These are phyloP conservation scores for Lichtheimia corymbifera DNA, from an alignment of 371 early-diverging fungal genomes.

Conservation along the genomic window DNA sequence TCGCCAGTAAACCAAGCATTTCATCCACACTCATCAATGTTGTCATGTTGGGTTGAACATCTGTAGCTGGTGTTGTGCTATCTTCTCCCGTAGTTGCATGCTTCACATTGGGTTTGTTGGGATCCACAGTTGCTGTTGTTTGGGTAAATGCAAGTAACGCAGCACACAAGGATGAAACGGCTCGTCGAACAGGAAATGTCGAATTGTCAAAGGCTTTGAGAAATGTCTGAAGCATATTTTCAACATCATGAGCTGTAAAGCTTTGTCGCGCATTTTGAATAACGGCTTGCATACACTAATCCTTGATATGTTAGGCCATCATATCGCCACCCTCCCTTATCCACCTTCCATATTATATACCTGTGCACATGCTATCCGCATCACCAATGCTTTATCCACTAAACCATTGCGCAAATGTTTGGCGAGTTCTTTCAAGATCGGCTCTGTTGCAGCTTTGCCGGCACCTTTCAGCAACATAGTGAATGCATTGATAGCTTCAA, in stretches of 20 bases:
- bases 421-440: slow-evolving; percentile 71
- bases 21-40: slow-evolving; percentile 65
- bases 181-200: slow-evolving; percentile 65
- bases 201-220: slow-evolving; percentile 73
- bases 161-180: slow-evolving; percentile 65
- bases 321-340: not conserved
- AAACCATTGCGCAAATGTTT: slow-evolving; percentile 71
- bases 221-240: slow-evolving; percentile 54
- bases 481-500: slow-evolving; percentile 75
- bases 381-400: slow-evolving; percentile 72
- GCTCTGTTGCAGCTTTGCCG: slow-evolving; percentile 76
- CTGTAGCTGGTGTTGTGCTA: slow-evolving; percentile 3
- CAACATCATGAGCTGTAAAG: slow-evolving; percentile 64
- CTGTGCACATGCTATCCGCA: slow-evolving; percentile 76
- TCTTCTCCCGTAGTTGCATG: slow-evolving; percentile 49
- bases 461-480: slow-evolving; percentile 72
- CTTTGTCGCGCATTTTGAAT: slow-evolving; percentile 52
- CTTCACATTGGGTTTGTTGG: slow-evolving; percentile 35
- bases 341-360: slow-evolving; percentile 41
- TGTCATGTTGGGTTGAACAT: slow-evolving; percentile 6
- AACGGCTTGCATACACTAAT: slow-evolving; percentile 55
- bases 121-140: slow-evolving; percentile 36
- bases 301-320: not conserved
- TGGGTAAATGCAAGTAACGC: slow-evolving; percentile 63
- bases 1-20: slow-evolving; percentile 66